These are phyloP conservation scores for Verticillium dahliae DNA, from an alignment of 2,329 filamentous ascomycete genomes.

Conservation along the genomic window DNA sequence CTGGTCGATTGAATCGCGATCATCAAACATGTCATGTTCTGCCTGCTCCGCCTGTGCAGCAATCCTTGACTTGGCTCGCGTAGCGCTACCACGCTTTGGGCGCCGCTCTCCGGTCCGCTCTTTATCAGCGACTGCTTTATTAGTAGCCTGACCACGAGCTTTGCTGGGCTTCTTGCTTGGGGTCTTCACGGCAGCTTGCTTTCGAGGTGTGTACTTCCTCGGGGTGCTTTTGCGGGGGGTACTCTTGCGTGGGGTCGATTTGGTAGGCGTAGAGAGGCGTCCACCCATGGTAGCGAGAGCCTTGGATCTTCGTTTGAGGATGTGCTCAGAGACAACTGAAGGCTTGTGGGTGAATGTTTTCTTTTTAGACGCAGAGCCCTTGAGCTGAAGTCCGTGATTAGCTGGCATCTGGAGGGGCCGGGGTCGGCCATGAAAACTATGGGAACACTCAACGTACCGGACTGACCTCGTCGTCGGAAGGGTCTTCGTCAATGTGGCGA, in stretches of 20 bases:
- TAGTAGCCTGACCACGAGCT: neutral
- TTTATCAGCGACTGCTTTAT: neutral
- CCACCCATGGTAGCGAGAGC: neutral
- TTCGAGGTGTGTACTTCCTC: neutral
- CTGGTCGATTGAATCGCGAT: neutral
- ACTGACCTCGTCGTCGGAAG: conserved; percentile 40
- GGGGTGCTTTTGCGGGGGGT: neutral
- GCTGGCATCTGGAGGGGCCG: neutral
- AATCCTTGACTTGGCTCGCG: neutral
- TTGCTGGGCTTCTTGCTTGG: neutral
- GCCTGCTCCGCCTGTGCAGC: neutral
- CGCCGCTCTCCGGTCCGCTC: neutral
- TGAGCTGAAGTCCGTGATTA: neutral
- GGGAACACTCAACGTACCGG: conserved; percentile 29
- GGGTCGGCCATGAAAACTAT: neutral
- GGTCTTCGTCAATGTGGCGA: conserved; percentile 54
- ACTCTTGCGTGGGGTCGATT: neutral
- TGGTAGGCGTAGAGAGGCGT: neutral
- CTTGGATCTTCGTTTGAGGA: neutral
- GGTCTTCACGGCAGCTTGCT: neutral
- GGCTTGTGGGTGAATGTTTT: neutral
- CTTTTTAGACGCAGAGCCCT: neutral
- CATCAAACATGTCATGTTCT: neutral
- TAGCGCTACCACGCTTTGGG: conserved; percentile 3
- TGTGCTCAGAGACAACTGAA: neutral